Evolutionary conservation across 441 rosid species (phyloP).

Genomic region (Brassica hybrid): DNA sequence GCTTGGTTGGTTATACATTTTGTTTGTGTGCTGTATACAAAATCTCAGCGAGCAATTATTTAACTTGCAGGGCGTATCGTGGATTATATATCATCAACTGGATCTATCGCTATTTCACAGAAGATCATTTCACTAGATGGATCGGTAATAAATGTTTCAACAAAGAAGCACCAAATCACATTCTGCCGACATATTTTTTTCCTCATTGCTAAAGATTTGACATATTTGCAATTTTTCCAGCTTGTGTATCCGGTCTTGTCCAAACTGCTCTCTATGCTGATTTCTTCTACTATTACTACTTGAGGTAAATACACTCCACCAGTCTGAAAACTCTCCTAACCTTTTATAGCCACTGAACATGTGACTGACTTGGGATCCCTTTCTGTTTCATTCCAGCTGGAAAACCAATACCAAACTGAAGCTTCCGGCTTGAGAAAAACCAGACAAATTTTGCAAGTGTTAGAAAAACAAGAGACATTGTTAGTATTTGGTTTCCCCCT

Average conservation of each 20-base stretch:
- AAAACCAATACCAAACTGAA: conserved; percentile 88
- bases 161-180: background rate
- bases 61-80: conserved; percentile 79
- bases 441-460: conserved; percentile 17
- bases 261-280: conserved; percentile 92
- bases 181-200: background rate
- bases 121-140: conserved; percentile 75
- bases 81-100: conserved; percentile 89
- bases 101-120: conserved; percentile 88
- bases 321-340: background rate
- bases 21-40: background rate
- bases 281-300: conserved; percentile 91
- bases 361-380: background rate
- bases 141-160: conserved; percentile 52
- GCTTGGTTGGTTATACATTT: conserved; percentile 1
- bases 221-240: conserved; percentile 47
- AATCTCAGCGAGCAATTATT: background rate
- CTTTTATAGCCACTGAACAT: background rate
- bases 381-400: conserved; percentile 61
- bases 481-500: conserved; percentile 16
- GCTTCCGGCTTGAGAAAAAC: conserved; percentile 72
- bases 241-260: conserved; percentile 79
- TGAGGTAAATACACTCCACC: conserved; percentile 54
- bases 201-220: conserved; percentile 11
- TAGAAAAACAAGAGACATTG: conserved; percentile 23